A percentile compares a stretch with the other conserved stretches of the same genome.
Conservation (phyloP, 1,139 yeast genomes). For the Taiozyma sp. region DNA sequence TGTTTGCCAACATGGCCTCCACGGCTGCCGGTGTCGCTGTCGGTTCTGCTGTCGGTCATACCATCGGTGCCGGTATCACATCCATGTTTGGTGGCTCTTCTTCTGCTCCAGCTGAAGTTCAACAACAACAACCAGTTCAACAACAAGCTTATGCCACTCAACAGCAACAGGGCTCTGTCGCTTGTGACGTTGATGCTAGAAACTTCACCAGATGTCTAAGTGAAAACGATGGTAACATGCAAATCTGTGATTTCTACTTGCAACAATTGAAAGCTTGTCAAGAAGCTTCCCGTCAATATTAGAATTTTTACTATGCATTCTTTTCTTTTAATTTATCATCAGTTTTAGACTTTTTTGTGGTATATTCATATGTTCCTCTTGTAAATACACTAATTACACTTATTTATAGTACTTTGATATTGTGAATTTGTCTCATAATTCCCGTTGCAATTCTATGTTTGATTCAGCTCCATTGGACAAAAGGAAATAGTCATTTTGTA, state of each 20-base stretch:
- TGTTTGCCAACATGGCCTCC: conserved; percentile 95
- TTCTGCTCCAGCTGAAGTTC: conserved; percentile 34
- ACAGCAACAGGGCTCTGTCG: conserved; percentile 46
- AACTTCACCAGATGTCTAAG: conserved; percentile 92
- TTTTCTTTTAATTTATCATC: background rate
- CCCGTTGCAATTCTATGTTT: too few relatives aligned
- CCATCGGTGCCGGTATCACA: conserved; percentile 90
- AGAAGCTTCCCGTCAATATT: conserved; percentile 83
- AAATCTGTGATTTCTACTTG: conserved; percentile 91
- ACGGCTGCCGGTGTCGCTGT: conserved; percentile 99
- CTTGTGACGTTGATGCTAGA: conserved; percentile 91
- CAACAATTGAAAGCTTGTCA: conserved; percentile 98
- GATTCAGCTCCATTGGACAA: too few relatives aligned
- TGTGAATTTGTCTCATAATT: too few relatives aligned
- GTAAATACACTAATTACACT: background rate
- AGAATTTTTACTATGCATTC: conserved; percentile 15
- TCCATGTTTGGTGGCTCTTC: conserved; percentile 80
- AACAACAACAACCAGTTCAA: conserved; percentile 21
- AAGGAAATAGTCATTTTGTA: too few relatives aligned
- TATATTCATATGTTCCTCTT: background rate
- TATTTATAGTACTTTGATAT: background rate
- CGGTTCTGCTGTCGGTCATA: conserved; percentile 95
- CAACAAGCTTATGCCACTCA: conserved; percentile 33
- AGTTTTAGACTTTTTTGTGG: background rate
- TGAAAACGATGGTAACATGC: conserved; percentile 93